Evolutionary conservation across 2,329 filamentous ascomycete species (phyloP).

Genomic region (Arthrinium phaeospermum): DNA sequence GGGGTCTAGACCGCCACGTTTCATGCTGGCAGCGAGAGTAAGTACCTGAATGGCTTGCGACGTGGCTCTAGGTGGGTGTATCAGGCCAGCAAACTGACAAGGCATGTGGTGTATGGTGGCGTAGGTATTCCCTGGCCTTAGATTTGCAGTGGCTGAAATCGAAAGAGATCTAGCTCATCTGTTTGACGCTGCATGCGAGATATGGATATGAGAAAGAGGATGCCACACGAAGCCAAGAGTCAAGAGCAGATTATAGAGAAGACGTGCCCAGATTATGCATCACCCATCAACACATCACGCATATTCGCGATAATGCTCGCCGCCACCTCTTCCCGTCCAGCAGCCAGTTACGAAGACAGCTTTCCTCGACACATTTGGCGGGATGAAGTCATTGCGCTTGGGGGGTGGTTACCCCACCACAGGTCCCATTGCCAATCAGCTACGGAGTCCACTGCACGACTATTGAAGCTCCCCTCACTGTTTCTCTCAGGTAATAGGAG

Average conservation of each 20-base stretch:
- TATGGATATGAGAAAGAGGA: background rate
- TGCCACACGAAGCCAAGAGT: background rate
- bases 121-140: background rate
- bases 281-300: background rate
- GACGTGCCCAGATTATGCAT: background rate
- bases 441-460: constrained; percentile 8
- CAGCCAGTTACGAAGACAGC: background rate
- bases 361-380: constrained; percentile 17
- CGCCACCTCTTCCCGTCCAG: background rate
- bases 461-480: constrained; percentile 18
- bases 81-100: background rate
- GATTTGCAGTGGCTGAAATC: background rate
- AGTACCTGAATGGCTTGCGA: constrained; percentile 1
- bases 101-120: background rate
- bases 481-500: constrained; percentile 11
- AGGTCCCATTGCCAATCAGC: constrained; percentile 16
- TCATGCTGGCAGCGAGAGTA: background rate
- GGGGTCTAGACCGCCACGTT: constrained; percentile 4
- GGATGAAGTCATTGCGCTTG: constrained; percentile 20
- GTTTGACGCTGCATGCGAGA: background rate
- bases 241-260: background rate
- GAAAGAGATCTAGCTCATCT: constrained; percentile 7
- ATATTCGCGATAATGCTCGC: constrained; percentile 11
- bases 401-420: constrained; percentile 9
- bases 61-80: constrained; percentile 11